A percentile compares a stretch with the other conserved stretches of the same genome.
Evolutionary conservation across 176 grass and related monocot species (phyloP).

Genomic region (Musa schizocarpa): DNA sequence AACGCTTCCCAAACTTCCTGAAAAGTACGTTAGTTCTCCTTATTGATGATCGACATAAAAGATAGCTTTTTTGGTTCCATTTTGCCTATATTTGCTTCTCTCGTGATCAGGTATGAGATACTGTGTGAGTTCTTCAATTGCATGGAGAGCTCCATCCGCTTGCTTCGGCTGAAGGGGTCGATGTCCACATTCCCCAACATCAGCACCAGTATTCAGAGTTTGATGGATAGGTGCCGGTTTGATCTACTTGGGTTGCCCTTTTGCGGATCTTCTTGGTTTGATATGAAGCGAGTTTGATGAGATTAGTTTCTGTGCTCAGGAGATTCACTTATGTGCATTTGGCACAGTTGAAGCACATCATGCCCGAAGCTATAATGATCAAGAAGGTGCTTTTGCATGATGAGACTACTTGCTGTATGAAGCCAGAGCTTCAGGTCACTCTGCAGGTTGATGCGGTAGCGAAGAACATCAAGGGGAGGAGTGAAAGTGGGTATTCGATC

Average conservation of each 20-base stretch:
- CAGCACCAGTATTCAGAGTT: constrained; percentile 49
- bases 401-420: constrained; percentile 70
- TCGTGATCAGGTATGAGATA: constrained; percentile 46
- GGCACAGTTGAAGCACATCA: constrained; percentile 62
- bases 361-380: constrained; percentile 58
- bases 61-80: not conserved
- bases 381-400: constrained; percentile 73
- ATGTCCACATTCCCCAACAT: constrained; percentile 64
- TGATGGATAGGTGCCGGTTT: constrained; percentile 43
- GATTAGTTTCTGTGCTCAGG: constrained; percentile 32
- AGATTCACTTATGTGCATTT: constrained; percentile 73
- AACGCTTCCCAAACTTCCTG: constrained; percentile 40
- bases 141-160: constrained; percentile 62
- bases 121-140: constrained; percentile 80
- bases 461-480: constrained; percentile 36
- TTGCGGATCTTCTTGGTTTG: not conserved
- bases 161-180: constrained; percentile 60
- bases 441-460: constrained; percentile 36
- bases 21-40: constrained; percentile 35
- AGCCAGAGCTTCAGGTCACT: constrained; percentile 64
- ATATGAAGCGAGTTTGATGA: not conserved
- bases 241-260: not conserved
- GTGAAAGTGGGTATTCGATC: constrained; percentile 43
- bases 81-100: not conserved
- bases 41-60: not conserved